Conservation (phyloP, 2,329 filamentous ascomycete species). For the Sarocladium kiliense region DNA sequence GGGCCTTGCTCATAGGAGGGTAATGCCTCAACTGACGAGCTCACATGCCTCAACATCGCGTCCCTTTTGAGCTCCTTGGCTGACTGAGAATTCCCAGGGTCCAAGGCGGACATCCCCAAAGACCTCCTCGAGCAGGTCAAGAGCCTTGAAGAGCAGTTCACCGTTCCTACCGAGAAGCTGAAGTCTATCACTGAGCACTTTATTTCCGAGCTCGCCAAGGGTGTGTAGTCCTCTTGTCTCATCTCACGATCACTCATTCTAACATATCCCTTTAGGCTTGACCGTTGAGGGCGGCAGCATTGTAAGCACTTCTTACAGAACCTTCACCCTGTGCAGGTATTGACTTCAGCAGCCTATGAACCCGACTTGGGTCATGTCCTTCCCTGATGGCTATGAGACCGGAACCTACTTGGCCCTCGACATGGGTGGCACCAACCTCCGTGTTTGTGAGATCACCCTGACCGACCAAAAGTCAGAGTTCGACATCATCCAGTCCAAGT, state of each 20-base stretch:
- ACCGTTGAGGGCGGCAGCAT: slow-evolving; percentile 87
- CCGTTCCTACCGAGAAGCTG: slow-evolving; percentile 70
- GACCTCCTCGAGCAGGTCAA: slow-evolving; percentile 76
- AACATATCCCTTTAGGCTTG: slow-evolving; percentile 50
- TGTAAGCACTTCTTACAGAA: slow-evolving; percentile 46
- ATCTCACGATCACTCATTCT: neutral
- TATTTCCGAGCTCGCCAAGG: slow-evolving; percentile 79
- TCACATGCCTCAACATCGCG: neutral
- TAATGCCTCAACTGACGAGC: neutral
- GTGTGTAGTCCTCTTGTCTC: slow-evolving; percentile 34
- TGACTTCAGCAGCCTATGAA: slow-evolving; percentile 74
- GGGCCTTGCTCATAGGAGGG: too few species aligned
- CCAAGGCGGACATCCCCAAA: slow-evolving; percentile 85
- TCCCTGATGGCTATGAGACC: slow-evolving; percentile 80
- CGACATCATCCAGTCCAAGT: slow-evolving; percentile 94
- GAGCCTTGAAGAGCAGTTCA: slow-evolving; percentile 78
- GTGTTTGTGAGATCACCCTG: slow-evolving; percentile 88
- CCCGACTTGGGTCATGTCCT: slow-evolving; percentile 90
- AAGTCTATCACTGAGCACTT: slow-evolving; percentile 92
- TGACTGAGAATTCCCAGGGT: slow-evolving; percentile 53
- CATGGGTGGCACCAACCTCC: slow-evolving; percentile 93
- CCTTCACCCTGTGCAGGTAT: slow-evolving; percentile 10
- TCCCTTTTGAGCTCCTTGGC: neutral
- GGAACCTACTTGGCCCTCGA: slow-evolving; percentile 87
- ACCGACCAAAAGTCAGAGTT: slow-evolving; percentile 85